Base-by-base conservation (phyloP, 495 filamentous ascomycete species). In the Aspergillus bridgeri region DNA sequence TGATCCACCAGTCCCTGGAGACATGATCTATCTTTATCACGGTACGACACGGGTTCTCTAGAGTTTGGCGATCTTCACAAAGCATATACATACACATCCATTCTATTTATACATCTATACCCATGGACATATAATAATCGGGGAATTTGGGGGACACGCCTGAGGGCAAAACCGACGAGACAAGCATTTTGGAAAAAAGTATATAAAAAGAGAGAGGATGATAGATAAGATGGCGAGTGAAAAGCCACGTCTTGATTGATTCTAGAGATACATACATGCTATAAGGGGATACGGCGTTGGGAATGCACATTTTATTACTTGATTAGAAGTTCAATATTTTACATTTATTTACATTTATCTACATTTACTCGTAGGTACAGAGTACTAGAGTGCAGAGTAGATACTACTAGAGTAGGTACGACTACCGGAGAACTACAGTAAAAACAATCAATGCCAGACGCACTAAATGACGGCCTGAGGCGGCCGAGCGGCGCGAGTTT, bases 1-100 rank as follows among this genome's bases (percentile, higher is more conserved):
- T 72, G 21, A 65, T 74, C 47, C 71, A 72, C 38, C 70, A 74
- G 56, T 72, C 67, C 15, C 33, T 74, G 13, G 70, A 65, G 55
- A 64, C 63, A 22, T 73, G 50, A 64, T 53, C 47, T 53, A 42
- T 60, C 21, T 38, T 20, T 56, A 38, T 25, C 25, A 25, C n/a
- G 21, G 23, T 54, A 17, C 17, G 8, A 13, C 33, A 11, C 13
- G 3, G 7, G 17, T 11, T 38, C 7, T 11, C 9, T 38, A 13
- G 33, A 38, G 33, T 15, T 38, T 13, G 33, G 9, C 9, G 17
- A 4, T 1, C 13, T 15, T 15, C 11, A 38, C 7, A 38, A 38
- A 15, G 13, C 33, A 38, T 38, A 15, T 15, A 38, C 17, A 38
- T 15, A 38, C 33, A 13, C 2, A 11, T 15, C 7, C 33, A 27